Percentiles rank a stretch among this genome's conserved stretches.
Conservation (phyloP, 2,329 filamentous ascomycete species). For the Cladosporium halotolerans region DNA sequence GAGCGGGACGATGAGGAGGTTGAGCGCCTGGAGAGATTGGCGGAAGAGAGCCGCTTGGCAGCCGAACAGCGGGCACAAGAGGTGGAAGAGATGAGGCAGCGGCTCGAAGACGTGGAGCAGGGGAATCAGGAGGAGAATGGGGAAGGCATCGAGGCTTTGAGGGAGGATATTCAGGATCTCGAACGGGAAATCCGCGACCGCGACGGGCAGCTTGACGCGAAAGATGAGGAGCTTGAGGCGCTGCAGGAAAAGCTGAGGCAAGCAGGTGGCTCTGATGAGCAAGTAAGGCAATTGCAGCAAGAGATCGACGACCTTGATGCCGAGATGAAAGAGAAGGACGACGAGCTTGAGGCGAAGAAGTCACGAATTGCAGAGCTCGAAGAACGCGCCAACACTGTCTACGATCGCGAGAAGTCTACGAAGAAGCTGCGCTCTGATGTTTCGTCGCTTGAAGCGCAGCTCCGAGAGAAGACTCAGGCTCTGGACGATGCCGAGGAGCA, state of each 20-base stretch:
- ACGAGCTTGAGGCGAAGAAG: slow-evolving; percentile 32
- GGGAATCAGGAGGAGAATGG: slow-evolving; percentile 24
- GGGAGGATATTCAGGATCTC: slow-evolving; percentile 44
- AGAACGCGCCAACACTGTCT: slow-evolving; percentile 24
- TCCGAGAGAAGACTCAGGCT: slow-evolving; percentile 30
- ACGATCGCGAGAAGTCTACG: slow-evolving; percentile 31
- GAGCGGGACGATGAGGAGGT: slow-evolving; percentile 62
- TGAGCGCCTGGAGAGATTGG: slow-evolving; percentile 39
- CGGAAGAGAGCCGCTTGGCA: slow-evolving; percentile 37
- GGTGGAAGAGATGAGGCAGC: slow-evolving; percentile 36
- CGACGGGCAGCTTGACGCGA: slow-evolving; percentile 30
- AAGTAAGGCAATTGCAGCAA: slow-evolving; percentile 55
- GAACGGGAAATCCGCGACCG: slow-evolving; percentile 48
- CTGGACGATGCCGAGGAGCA: slow-evolving; percentile 31
- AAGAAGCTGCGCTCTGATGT: slow-evolving; percentile 34
- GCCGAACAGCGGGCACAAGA: slow-evolving; percentile 38
- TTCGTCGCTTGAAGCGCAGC: slow-evolving; percentile 27
- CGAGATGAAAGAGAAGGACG: slow-evolving; percentile 45
- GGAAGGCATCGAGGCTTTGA: slow-evolving; percentile 33
- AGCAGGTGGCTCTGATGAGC: slow-evolving; percentile 28
- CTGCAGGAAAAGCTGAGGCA: slow-evolving; percentile 35
- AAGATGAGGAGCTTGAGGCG: slow-evolving; percentile 47
- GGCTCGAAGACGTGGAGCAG: slow-evolving; percentile 34
- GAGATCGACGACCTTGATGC: slow-evolving; percentile 47
- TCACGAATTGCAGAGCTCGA: slow-evolving; percentile 28